Evolutionary conservation across 306 rosid species (phyloP).

Genomic region (Glycine soja): DNA sequence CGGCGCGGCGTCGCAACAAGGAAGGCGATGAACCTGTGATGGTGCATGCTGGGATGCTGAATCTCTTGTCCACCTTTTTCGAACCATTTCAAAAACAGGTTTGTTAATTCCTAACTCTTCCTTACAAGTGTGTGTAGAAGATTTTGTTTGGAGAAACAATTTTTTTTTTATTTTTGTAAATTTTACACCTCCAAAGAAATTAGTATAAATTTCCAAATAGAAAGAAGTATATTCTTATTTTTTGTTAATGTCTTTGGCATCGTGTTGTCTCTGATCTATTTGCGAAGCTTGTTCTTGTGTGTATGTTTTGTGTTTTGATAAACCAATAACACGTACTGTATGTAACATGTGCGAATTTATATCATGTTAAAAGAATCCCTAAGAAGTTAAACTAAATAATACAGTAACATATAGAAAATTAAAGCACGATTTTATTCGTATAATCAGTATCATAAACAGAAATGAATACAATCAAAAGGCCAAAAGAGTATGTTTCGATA

Average conservation of each 20-base stretch:
- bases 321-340: not conserved
- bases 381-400: not conserved
- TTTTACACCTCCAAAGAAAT: no score
- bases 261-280: no score
- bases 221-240: no score
- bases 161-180: no score
- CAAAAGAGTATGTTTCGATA: no score
- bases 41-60: constrained; percentile 68
- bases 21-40: constrained; percentile 53
- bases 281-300: not conserved
- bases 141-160: no score
- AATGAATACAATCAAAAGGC: not conserved
- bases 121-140: no score
- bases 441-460: not conserved
- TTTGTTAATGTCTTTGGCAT: not conserved
- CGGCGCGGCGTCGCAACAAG: constrained; percentile 35
- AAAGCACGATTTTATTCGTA: not conserved
- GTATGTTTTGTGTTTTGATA: not conserved
- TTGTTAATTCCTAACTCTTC: not conserved
- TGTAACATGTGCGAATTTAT: no score
- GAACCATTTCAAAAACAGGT: constrained; percentile 58
- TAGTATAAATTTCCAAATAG: no score
- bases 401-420: not conserved
- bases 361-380: not conserved
- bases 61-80: constrained; percentile 52